Evolutionary conservation across 2,329 filamentous ascomycete species (phyloP).

Genomic region (Blastomyces emzantsi): DNA sequence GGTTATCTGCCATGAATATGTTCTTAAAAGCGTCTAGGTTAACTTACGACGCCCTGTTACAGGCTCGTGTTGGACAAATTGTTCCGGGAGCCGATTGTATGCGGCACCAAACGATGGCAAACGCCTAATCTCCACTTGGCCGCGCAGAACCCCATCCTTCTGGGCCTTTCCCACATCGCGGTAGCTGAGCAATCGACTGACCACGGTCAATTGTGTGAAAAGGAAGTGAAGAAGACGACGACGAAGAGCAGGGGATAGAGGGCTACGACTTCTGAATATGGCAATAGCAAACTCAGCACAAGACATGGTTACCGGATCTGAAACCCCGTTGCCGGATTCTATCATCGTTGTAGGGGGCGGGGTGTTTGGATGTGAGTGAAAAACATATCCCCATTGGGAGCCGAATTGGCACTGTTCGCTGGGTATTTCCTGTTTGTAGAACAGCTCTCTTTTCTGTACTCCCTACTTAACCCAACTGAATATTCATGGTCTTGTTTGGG

Average conservation of each 20-base stretch:
- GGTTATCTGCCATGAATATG: neutral
- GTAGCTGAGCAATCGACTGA: neutral
- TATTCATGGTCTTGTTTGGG: neutral
- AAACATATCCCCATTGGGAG: neutral
- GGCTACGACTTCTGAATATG: neutral
- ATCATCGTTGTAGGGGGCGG: conserved; percentile 37
- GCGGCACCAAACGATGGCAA: conserved; percentile 3
- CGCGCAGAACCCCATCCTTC: neutral
- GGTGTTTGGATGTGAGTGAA: conserved; percentile 35
- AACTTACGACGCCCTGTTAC: neutral
- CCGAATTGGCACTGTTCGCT: neutral
- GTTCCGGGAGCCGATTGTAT: neutral
- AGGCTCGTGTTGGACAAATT: neutral
- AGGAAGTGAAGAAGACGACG: neutral
- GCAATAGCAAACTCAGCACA: neutral
- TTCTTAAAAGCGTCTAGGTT: neutral
- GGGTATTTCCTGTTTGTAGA: neutral
- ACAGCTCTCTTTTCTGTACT: neutral
- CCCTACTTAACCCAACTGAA: neutral
- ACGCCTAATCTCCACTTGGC: conserved; percentile 5
- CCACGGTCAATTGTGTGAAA: neutral
- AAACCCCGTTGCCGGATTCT: conserved; percentile 25
- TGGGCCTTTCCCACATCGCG: neutral
- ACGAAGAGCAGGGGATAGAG: neutral
- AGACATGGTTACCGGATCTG: neutral